phyloP scores from a whole-genome alignment of 2,329 filamentous ascomycete species.

The Paramyrothecium roridum region DNA sequence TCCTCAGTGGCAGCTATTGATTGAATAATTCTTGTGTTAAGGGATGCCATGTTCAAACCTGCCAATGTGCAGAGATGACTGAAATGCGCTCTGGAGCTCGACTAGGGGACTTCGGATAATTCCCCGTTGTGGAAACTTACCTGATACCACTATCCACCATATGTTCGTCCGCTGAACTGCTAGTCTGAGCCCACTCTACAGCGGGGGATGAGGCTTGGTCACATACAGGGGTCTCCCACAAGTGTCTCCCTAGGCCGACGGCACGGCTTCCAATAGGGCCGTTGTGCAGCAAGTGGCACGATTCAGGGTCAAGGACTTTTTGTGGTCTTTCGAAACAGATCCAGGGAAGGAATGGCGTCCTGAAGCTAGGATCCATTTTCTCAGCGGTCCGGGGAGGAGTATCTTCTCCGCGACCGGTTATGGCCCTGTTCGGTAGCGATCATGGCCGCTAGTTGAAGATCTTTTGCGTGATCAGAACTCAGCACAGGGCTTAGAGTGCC shows the following conservation, averaged over 20 bases:
- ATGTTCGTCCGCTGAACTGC: too few species aligned
- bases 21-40: too few species aligned
- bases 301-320: not conserved
- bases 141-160: too few species aligned
- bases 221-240: not conserved
- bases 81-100: too few species aligned
- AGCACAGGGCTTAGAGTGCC: not conserved
- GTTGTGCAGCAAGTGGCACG: not conserved
- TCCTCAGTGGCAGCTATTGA: too few species aligned
- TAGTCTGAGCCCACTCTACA: too few species aligned
- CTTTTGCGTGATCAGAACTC: not conserved
- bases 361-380: not conserved
- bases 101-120: too few species aligned
- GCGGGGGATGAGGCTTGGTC: not conserved
- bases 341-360: not conserved
- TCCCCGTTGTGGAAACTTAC: too few species aligned
- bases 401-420: not conserved
- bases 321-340: not conserved
- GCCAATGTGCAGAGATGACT: too few species aligned
- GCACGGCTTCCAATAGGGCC: not conserved
- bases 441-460: not conserved
- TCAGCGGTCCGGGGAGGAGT: not conserved
- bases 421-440: not conserved
- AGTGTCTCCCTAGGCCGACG: not conserved
- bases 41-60: too few species aligned